Base-by-base conservation (phyloP, 257 asterid species). In the Ilex asprella region DNA sequence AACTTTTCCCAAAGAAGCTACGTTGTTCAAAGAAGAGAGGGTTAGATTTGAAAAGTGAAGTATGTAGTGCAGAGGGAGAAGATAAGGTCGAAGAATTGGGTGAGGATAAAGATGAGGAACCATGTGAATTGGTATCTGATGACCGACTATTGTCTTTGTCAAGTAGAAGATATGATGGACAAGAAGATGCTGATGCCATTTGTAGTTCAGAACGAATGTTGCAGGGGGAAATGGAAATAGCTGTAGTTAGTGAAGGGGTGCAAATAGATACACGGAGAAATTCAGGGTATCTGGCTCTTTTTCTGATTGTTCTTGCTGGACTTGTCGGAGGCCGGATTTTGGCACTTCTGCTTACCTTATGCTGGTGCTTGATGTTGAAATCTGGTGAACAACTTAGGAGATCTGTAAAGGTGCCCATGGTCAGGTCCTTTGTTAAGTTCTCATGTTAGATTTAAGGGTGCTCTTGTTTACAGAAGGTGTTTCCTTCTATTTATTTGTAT, bases 261-360 rank as follows among this genome's bases (percentile, higher is more conserved):
- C 14, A 52, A 66, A 58, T 6, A 13, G 66, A 30, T 32, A 60
- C 32, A n/a, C 56, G 29, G 43, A 47, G 62, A 52, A 59, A 64
- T 63, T 59, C 63, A 14, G 74, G 77, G 30, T 72, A 62, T 64
- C 57, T 74, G 53, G 46, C 76, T 5, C 73, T 79, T 3, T 68
- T 80, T 66, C 39, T 79, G 39, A 73, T 86, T 13, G 81, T 84
- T 50, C 95, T 91, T 14, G 56, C 75, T 7, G 96, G 96, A 13
- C 89, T 91, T 9, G 71, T 67, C 10, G 86, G 81, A 13, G 94
- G 95, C 21, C 80, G 88, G 43, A 52, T 31, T 1, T 70, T 74
- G 13, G 95, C 96, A 0, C 68, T 88, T 62, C 27, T 67, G 59
- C 68, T 84, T 43, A 75, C 91, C 29, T 59, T 86, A 53, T 59